A percentile compares a stretch with the other conserved stretches of the same genome.
These are phyloP conservation scores for Nicotiana noctiflora DNA, from an alignment of 257 asterid genomes.

Conservation along the genomic window DNA sequence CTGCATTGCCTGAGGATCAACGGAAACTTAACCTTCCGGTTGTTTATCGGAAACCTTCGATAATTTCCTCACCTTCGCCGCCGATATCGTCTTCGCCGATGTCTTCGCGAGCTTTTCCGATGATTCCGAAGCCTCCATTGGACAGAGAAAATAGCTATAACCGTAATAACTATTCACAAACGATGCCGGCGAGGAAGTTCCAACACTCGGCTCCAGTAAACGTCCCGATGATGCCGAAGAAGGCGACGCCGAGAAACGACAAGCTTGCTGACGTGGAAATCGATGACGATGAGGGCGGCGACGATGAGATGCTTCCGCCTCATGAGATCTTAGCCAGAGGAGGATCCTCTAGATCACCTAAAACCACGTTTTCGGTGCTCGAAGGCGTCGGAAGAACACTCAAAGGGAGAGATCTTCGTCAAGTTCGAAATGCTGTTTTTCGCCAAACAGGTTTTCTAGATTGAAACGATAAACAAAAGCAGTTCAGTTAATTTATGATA, in stretches of 20 bases:
- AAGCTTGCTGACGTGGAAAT: slow-evolving; percentile 24
- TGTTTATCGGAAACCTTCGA: slow-evolving; percentile 36
- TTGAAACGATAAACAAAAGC: slow-evolving; percentile 8
- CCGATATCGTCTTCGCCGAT: slow-evolving; percentile 16
- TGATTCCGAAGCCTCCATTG: slow-evolving; percentile 51
- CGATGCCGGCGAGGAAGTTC: slow-evolving; percentile 46
- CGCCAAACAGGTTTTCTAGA: slow-evolving; percentile 81
- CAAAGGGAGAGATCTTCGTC: slow-evolving; percentile 87
- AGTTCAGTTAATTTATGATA: background rate
- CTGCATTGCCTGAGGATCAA: slow-evolving; percentile 47
- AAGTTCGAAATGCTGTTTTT: slow-evolving; percentile 78
- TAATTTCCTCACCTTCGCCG: slow-evolving; percentile 27
- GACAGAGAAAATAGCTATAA: slow-evolving; percentile 18
- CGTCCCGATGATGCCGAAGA: slow-evolving; percentile 55
- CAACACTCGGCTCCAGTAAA: slow-evolving; percentile 75
- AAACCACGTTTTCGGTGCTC: slow-evolving; percentile 55
- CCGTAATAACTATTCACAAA: slow-evolving; percentile 37
- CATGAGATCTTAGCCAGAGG: slow-evolving; percentile 69
- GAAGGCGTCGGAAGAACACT: slow-evolving; percentile 86
- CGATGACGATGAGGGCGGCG: slow-evolving; percentile 36
- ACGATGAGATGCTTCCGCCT: slow-evolving; percentile 82
- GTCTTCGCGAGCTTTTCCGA: slow-evolving; percentile 37
- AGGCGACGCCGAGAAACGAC: slow-evolving; percentile 27
- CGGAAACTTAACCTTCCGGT: slow-evolving; percentile 27
- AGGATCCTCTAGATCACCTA: slow-evolving; percentile 40